Percentiles rank a stretch among this genome's conserved stretches.
Evolutionary conservation across 345 rosid genomes (phyloP).

Genomic region (Dovyalis caffra): DNA sequence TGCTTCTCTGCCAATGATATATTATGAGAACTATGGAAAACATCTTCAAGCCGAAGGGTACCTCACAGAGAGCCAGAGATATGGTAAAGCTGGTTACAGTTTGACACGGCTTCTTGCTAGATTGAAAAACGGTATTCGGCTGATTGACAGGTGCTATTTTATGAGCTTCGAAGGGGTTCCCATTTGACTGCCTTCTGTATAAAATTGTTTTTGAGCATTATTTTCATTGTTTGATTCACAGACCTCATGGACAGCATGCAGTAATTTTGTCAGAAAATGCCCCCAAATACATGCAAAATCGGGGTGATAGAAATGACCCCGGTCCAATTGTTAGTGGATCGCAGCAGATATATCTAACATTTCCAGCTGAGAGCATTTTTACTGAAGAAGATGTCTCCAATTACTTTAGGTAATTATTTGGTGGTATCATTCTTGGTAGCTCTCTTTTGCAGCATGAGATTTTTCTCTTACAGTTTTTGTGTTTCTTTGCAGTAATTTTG

Average conservation of each 20-base stretch:
- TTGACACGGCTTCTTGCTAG: conserved; percentile 65
- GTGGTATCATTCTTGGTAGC: background rate
- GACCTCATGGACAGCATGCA: conserved; percentile 78
- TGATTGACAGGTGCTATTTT: conserved; percentile 54
- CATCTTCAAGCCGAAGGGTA: conserved; percentile 69
- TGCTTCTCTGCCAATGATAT: conserved; percentile 64
- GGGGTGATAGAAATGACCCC: conserved; percentile 42
- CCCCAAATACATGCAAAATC: conserved; percentile 38
- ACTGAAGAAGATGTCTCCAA: conserved; percentile 64
- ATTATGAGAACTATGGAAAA: conserved; percentile 60
- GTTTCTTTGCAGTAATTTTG: conserved; percentile 42
- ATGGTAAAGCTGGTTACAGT: conserved; percentile 67
- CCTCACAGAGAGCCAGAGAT: conserved; percentile 72
- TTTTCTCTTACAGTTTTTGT: background rate
- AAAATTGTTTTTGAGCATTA: background rate
- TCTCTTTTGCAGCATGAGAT: conserved; percentile 5
- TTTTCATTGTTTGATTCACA: too few relatives aligned
- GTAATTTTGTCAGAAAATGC: conserved; percentile 63
- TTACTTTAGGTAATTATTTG: conserved; percentile 47
- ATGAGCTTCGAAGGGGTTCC: too few relatives aligned
- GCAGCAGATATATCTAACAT: conserved; percentile 60
- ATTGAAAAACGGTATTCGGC: conserved; percentile 39
- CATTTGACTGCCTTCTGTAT: too few relatives aligned
- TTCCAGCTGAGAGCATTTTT: too few relatives aligned
- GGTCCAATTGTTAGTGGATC: conserved; percentile 52